Base-by-base conservation (phyloP, 2,329 filamentous ascomycete species). In the Cadophora luteo-olivacea region DNA sequence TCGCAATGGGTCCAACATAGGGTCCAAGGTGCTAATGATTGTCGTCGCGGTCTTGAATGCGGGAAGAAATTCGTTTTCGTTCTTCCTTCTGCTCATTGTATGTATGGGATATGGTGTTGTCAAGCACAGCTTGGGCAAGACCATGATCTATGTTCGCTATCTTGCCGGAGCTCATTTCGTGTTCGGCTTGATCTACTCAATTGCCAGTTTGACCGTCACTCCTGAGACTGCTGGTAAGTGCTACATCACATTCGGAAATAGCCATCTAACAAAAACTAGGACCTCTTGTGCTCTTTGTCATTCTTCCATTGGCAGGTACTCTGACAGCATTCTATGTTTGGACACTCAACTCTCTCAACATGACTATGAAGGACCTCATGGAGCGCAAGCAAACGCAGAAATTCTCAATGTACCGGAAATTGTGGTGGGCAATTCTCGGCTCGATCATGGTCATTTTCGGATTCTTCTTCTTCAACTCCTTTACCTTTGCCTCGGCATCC, bases 51-150 rank as follows among this genome's bases (percentile, higher is more conserved):
- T 98, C 29, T 85, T 99, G 55, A 98, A 97, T 78, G 96, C 96
- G 5, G 94, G 91, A 66, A 88, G 96, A 72, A 99, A 98, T 81
- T 97, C 95, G 0, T 98, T 99, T 79, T 97, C 95, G 0, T 99
- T 99, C 84, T 99, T 99, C 84, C 84, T 99, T 61, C 86, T 99
- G 9, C 89, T 99, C 64, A 98, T 99, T 74, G 96, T 99, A 38
- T 99, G 96, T 80, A 99, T 99, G 96, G 96, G 96, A 38, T 99
- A 99, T 76, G 96, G 96, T 75, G 97, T 99, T 29, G 97, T 99
- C 73, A 98, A 98, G 82, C 92, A 91, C 2, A 93, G 91, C 1
- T 86, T 99, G 4, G 96, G 96, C 68, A 92, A 91, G 76, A 94
- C 94, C 14, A 99, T 99, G 96, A 89, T 95, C 73, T 95, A 92